A percentile compares a stretch with the other conserved stretches of the same genome.
Conservation (phyloP, 345 rosid genomes). For the Raphanus sativus region DNA sequence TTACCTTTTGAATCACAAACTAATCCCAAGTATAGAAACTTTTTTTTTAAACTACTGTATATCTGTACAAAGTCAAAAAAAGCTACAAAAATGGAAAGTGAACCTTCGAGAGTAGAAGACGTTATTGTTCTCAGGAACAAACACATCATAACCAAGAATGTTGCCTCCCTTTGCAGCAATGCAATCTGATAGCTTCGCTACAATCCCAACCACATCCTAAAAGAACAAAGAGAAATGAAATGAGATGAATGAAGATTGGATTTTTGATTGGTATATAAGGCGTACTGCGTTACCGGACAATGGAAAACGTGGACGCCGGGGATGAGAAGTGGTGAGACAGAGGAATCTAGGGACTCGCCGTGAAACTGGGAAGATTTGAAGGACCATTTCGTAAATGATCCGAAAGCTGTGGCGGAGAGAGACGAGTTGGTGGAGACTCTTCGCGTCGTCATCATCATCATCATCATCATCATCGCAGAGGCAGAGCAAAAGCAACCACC, state of each 20-base stretch:
- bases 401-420: constrained; percentile 38
- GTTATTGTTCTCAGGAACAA: constrained; percentile 72
- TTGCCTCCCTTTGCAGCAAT: constrained; percentile 93
- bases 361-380: constrained; percentile 45
- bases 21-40: constrained; percentile 20
- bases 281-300: constrained; percentile 74
- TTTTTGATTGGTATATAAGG: not conserved
- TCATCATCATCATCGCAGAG: constrained; percentile 28
- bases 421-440: constrained; percentile 42
- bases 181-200: constrained; percentile 85
- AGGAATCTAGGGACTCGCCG: constrained; percentile 48
- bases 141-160: constrained; percentile 87
- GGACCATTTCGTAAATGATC: constrained; percentile 53
- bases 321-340: constrained; percentile 49
- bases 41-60: not conserved
- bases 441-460: constrained; percentile 40
- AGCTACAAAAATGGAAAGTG: not conserved
- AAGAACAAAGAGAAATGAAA: not conserved
- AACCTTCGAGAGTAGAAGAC: constrained; percentile 95
- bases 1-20: constrained; percentile 19
- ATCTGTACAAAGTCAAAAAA: not conserved
- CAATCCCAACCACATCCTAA: constrained; percentile 87
- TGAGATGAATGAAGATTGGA: not conserved
- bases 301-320: constrained; percentile 93
- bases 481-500: not conserved